Evolutionary conservation across 1,284 basidiomycete species (phyloP), one percentile per base, ranked within the genome.

Genomic region (Cryptococcus amylolentus): DNA sequence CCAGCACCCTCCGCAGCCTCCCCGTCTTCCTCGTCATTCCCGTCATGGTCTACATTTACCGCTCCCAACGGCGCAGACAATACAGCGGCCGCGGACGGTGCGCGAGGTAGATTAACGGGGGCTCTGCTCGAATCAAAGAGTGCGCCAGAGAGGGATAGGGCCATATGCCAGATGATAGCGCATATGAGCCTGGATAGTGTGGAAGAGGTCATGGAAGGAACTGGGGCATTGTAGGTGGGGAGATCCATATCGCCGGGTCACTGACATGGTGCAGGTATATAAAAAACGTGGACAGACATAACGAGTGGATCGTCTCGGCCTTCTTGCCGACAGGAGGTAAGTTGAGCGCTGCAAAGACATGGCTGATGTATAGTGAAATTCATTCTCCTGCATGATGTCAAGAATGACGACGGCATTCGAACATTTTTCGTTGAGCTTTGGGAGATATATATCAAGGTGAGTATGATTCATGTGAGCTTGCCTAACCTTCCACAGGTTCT

Each of bases 251-350:
- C 20, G 23, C 16, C 18, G 18, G 7, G 10, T 28, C 4, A 18
- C 52, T 56, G 56, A 64, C 45, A n/a, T 5, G 12, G n/a, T 14
- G 26, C 13, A 96, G 93, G 86, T 95, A 95, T 75, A 81, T 96
- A 57, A 93, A 92, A 72, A 85, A 85, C 20, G 86, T 96, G 55
- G 93, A 97, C 81, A 89, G 88, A 78, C 94, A 96, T 79, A 96
- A 97, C 71, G 94, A 97, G 72, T 97, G 94, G 93, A 92, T 85
- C 2, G 86, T 96, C 20, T 96, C 93, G 9, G 91, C 89, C 31
- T 97, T 95, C 77, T 81, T 96, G 16, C 95, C 93, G 1, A 87
- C 91, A 3, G 89, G 88, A 62, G 95, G 93, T 96, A 77, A 79
- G 90, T 78, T 51, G 16, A 6, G 12, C 35, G 27, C 14, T 18